These are phyloP conservation scores for Zoysia pacifica DNA, from an alignment of 176 grass and related monocot genomes.

Conservation along the genomic window DNA sequence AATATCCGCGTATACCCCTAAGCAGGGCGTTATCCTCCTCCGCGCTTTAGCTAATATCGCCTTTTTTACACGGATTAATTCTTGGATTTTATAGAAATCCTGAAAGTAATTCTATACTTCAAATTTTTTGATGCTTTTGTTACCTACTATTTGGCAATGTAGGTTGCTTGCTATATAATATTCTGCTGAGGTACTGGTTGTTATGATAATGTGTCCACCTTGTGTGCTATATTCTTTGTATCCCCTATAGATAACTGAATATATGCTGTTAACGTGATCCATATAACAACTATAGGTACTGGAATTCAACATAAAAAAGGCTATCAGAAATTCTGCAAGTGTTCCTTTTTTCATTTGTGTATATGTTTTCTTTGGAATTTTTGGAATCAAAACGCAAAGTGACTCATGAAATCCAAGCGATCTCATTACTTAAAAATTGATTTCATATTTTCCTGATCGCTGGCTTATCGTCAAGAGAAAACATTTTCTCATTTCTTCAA, in stretches of 20 bases:
- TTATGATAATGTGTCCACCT: background rate
- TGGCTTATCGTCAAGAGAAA: background rate
- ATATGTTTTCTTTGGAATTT: background rate
- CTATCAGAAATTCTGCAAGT: background rate
- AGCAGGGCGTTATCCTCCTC: too few species aligned
- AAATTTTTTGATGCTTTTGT: background rate
- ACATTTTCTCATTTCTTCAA: background rate
- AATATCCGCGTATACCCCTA: too few species aligned
- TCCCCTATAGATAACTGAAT: background rate
- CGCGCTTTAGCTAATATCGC: too few species aligned
- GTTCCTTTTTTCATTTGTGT: background rate
- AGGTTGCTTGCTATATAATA: background rate
- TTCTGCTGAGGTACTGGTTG: background rate
- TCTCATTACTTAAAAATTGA: background rate
- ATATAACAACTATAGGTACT: background rate
- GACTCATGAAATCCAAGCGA: slow-evolving; percentile 24
- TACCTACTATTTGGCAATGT: background rate
- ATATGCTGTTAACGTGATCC: slow-evolving; percentile 1
- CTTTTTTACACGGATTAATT: background rate
- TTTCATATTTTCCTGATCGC: slow-evolving; percentile 13
- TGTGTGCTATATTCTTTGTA: background rate
- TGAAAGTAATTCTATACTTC: background rate
- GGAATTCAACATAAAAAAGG: slow-evolving; percentile 9
- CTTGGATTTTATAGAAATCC: background rate
- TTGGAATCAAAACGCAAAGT: background rate